Evolutionary conservation across 495 filamentous ascomycete species (phyloP), one percentile per base, ranked within the genome.

Genomic region (Trichoderma asperelloides): DNA sequence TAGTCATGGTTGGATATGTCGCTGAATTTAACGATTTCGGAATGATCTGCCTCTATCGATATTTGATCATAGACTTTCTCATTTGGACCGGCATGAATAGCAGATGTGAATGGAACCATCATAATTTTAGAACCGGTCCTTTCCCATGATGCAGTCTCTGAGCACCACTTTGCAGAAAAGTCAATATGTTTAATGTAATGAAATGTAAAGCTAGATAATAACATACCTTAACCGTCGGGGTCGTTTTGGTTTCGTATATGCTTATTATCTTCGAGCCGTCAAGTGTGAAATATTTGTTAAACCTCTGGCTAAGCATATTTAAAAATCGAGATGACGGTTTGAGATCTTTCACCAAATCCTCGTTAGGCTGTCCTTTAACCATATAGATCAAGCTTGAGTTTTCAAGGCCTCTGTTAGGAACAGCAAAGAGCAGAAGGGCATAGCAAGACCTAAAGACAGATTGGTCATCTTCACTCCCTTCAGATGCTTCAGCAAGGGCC

Each of bases 371-470:
- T 28, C 66, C 63, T 66, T 25, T 18, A 15, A 68, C 69, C 69
- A 74, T 71, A 8, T 57, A 33, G 7, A 66, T 45, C 33, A 74
- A 47, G 7, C 57, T 69, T 60, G 27, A 45, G 13, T 69, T 73
- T 33, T 74, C 62, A 71, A 74, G 70, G 1, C 71, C 72, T 30
- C 66, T 66, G 66, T 69, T 71, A 11, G 72, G 72, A 27, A 72
- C 71, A 43, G 71, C 72, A 40, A 74, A 73, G 40, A 74, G 72
- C n/a, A 74, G 57, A 23, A 67, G 51, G 9, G 66, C 71, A 60
- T 69, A 71, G 13, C 49, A 69, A 2, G 67, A 67, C 57, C 66
- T 57, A 18, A 71, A 28, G 47, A 55, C 67, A 18, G 25, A 4
- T 66, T 49, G 27, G 69, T 23, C 21, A 2, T 23, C 57, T 65